phyloP scores from a whole-genome alignment of 768 basidiomycete species.

The Myochromella boudieri region DNA sequence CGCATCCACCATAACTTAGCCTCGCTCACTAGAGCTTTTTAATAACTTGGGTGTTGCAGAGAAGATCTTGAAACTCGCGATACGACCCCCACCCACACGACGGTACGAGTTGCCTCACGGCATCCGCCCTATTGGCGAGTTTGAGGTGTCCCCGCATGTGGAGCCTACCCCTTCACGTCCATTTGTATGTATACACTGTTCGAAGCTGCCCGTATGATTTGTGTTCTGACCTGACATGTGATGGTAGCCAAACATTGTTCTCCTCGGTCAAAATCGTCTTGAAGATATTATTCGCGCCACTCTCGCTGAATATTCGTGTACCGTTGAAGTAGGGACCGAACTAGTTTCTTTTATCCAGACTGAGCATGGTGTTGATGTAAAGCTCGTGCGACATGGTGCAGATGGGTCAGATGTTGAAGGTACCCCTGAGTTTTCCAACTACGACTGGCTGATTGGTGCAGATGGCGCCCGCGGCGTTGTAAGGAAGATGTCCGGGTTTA shows the following conservation, averaged over 20 bases:
- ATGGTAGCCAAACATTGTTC: constrained; percentile 28
- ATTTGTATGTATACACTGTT: constrained; percentile 28
- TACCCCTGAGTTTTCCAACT: constrained; percentile 26
- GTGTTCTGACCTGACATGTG: background rate
- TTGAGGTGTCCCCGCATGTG: constrained; percentile 30
- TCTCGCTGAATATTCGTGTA: constrained; percentile 30
- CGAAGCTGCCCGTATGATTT: too few species aligned
- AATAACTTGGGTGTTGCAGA: constrained; percentile 36
- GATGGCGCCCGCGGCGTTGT: constrained; percentile 45
- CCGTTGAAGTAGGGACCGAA: constrained; percentile 45
- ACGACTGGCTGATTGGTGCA: constrained; percentile 41
- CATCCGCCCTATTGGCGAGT: constrained; percentile 24
- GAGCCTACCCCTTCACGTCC: constrained; percentile 32
- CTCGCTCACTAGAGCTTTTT: constrained; percentile 45
- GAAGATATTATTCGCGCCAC: constrained; percentile 38
- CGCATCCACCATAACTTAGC: constrained; percentile 30
- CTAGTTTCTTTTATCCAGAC: constrained; percentile 42
- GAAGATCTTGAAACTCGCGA: constrained; percentile 34
- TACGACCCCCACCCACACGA: constrained; percentile 23
- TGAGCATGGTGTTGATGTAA: constrained; percentile 33
- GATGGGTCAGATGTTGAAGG: constrained; percentile 13
- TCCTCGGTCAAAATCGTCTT: constrained; percentile 34
- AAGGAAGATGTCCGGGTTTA: constrained; percentile 38
- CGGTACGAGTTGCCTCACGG: constrained; percentile 36
- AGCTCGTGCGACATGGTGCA: constrained; percentile 26